These are phyloP conservation scores for Acer saccharum DNA, from an alignment of 345 rosid genomes.

Conservation along the genomic window DNA sequence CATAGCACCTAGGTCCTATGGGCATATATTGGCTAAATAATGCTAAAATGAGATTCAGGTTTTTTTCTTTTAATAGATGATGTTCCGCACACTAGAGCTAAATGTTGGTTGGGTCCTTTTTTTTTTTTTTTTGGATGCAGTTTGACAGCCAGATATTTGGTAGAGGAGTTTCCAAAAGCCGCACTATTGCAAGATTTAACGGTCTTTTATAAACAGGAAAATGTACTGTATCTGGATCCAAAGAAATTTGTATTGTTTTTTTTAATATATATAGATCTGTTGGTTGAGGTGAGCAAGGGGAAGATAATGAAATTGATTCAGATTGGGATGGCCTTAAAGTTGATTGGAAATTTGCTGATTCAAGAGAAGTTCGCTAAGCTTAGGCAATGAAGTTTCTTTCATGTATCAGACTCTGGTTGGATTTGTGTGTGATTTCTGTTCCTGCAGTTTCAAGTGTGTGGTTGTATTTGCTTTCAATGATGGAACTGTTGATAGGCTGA, in stretches of 20 bases:
- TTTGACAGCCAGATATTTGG: background rate
- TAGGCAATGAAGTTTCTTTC: no score
- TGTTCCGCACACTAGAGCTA: background rate
- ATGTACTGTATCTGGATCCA: background rate
- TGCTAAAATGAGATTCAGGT: no score
- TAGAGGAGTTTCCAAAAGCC: background rate
- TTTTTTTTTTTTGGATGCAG: background rate
- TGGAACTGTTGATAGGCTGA: background rate
- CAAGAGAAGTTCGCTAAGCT: no score
- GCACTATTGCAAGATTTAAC: background rate
- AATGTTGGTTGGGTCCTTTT: background rate
- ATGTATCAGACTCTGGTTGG: background rate
- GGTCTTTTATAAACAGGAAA: background rate
- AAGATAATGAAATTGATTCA: background rate
- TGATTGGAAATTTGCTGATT: background rate
- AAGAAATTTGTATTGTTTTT: background rate
- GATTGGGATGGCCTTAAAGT: background rate
- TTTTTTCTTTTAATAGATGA: background rate
- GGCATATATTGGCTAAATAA: no score
- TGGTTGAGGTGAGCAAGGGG: background rate
- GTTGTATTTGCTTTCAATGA: background rate
- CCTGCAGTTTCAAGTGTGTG: background rate
- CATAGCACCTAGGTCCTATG: background rate
- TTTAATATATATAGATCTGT: background rate
- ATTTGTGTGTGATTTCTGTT: background rate